Evolutionary conservation across 805 yeast species (phyloP), one percentile per base, ranked within the genome.

Genomic region (Candida glaebosa): DNA sequence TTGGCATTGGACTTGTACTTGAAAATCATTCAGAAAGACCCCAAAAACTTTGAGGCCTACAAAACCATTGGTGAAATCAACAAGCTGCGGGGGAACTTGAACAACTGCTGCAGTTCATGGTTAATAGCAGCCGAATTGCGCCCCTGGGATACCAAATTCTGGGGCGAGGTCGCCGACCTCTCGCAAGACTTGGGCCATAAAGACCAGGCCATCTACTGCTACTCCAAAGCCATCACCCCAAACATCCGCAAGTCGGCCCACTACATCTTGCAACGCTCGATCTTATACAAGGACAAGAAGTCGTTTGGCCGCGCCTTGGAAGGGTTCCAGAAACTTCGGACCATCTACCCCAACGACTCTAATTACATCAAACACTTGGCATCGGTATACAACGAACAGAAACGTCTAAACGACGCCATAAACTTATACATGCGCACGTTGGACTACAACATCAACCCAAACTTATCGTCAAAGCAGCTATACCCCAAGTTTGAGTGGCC

Each of bases 21-120:
- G 49, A 87, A 79, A 46, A 95, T 88, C 9, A 81, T 91, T 45
- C 80, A 82, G 51, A 71, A 81, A 40, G 96, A 89, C 55, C 82
- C 87, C 10, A 77, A 78, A 49, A 84, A 86, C 57, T 83, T 79
- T 58, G 79, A 85, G 34, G 96, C 96, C 0, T 90, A 90, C 68
- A 83, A 85, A 53, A 85, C 95, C 0, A 64, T 89, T 34, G 97
- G 96, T 36, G 96, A 87, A 54, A 85, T 91, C 36, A 83, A 85
- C 49, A 73, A 79, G 42, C 67, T 76, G 39, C 82, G 80, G 45
- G 90, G 88, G 1, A 70, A 80, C 35, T 61, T 75, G 38, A 79
- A 82, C 48, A 84, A 85, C 54, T 78, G 95, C 58, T 81, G 95
- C 58, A 80, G 81, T 54, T 76, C 84, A 37, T 80, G 96, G 96